Evolutionary conservation across 2,329 filamentous ascomycete species (phyloP).

Genomic region (Alternaria atra): DNA sequence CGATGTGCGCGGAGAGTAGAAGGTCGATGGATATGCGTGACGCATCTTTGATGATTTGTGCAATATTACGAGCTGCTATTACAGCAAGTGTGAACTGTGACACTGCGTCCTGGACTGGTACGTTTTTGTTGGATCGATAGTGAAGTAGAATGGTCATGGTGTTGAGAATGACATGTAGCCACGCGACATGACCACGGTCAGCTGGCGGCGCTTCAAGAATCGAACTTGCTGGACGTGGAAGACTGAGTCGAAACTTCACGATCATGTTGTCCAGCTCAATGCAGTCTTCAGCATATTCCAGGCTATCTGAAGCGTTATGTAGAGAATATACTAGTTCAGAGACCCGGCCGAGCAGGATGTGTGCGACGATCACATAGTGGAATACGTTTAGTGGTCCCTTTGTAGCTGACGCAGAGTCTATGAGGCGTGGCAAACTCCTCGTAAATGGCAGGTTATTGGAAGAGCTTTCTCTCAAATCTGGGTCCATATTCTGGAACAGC

Average conservation of each 20-base stretch:
- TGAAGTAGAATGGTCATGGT: slow-evolving; percentile 37
- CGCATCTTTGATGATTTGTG: slow-evolving; percentile 38
- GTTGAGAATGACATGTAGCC: slow-evolving; percentile 39
- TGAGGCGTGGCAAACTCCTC: slow-evolving; percentile 31
- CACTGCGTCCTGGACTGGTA: background rate
- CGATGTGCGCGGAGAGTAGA: slow-evolving; percentile 37
- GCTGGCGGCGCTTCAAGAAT: slow-evolving; percentile 29
- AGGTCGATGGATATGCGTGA: slow-evolving; percentile 37
- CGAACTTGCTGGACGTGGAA: slow-evolving; percentile 35
- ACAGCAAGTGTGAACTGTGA: slow-evolving; percentile 29
- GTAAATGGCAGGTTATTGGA: slow-evolving; percentile 30
- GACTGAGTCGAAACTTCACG: slow-evolving; percentile 37
- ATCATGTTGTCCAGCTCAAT: slow-evolving; percentile 34
- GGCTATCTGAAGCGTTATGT: slow-evolving; percentile 30
- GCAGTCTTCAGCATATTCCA: slow-evolving; percentile 36
- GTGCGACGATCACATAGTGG: slow-evolving; percentile 35
- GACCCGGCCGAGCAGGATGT: slow-evolving; percentile 41
- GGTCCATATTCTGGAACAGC: slow-evolving; percentile 32
- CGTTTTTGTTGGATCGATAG: slow-evolving; percentile 20
- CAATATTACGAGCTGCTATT: slow-evolving; percentile 36
- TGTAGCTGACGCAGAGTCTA: slow-evolving; percentile 17
- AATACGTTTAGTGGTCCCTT: slow-evolving; percentile 29
- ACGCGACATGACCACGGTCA: slow-evolving; percentile 32
- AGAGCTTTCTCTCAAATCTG: background rate
- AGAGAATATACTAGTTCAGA: slow-evolving; percentile 40